phyloP scores from a whole-genome alignment of 164 flowering plant genomes.

The Vitis labrusca region DNA sequence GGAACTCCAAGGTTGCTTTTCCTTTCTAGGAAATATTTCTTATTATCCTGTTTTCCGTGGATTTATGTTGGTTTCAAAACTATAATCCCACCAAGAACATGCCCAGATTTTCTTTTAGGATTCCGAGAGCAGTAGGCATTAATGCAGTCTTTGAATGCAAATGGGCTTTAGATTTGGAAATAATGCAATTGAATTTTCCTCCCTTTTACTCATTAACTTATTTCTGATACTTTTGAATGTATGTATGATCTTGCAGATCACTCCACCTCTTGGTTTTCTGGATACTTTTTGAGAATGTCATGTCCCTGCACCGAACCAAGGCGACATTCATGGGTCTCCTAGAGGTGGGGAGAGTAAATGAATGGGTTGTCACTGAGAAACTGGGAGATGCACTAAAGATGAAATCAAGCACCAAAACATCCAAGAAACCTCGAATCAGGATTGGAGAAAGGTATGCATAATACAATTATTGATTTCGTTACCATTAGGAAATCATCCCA shows the following conservation, averaged over 20 bases:
- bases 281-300: slow-evolving; percentile 42
- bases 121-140: too few species aligned
- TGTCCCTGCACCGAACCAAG: slow-evolving; percentile 39
- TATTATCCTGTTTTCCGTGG: too few species aligned
- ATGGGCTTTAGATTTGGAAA: too few species aligned
- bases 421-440: slow-evolving; percentile 16
- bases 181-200: too few species aligned
- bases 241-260: slow-evolving; percentile 25
- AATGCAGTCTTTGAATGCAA: too few species aligned
- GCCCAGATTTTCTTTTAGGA: too few species aligned
- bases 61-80: too few species aligned
- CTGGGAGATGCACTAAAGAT: slow-evolving; percentile 34
- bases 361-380: slow-evolving; percentile 45
- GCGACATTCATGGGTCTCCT: slow-evolving; percentile 35
- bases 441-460: slow-evolving; percentile 23
- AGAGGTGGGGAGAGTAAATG: slow-evolving; percentile 35
- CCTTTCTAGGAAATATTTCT: too few species aligned
- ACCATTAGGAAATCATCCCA: too few species aligned
- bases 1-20: slow-evolving; percentile 35
- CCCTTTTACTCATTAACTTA: too few species aligned
- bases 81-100: too few species aligned
- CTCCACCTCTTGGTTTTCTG: slow-evolving; percentile 32
- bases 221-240: not conserved
- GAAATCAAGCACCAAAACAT: slow-evolving; percentile 17
- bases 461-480: too few species aligned